Evolutionary conservation across 495 filamentous ascomycete species (phyloP), one percentile per base, ranked within the genome.

Genomic region (Aspergillus avenaceus): DNA sequence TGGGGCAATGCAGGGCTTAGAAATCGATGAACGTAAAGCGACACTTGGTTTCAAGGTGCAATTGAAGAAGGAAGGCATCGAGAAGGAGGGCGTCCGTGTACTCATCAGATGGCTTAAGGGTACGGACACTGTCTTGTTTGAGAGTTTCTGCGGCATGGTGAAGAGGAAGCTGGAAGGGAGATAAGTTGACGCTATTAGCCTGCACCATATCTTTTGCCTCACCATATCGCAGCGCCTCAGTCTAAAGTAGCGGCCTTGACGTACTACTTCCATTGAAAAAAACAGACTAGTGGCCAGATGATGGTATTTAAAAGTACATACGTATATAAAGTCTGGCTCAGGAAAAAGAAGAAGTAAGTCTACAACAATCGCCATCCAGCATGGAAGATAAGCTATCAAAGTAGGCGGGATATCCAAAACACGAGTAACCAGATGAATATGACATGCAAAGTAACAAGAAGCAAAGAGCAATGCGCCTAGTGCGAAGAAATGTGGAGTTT

Each of bases 101-200:
- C 48, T 69, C 7, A 61, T 93, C 2, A 73, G 84, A 26, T 97
- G 92, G 92, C 63, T 87, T 8, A 83, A 84, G 54, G 92, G 92
- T 5, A 71, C 67, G 7, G 88, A 97, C 46, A 69, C 75, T 4
- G 79, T 84, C 5, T 53, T 96, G 3, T 97, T 95, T 65, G 90
- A 95, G 68, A 96, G 91, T 60, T 87, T 97, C 52, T 86, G 84
- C 49, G 91, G 89, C 0, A 87, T 91, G 78, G 43, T 96, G 45
- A 83, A 82, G 56, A 63, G 80, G 47, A 76, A 78, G 50, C n/a
- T 78, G 3, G 64, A 70, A 32, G 58, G 53, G 29, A 56, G 54
- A 32, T 63, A 49, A 36, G 31, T 9, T 37, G 21, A 32, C 29
- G 14, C 4, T 32, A 32, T 9, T 32, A n/a, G 11, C 14, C 29